Evolutionary conservation across 805 yeast species (phyloP), one percentile per base, ranked within the genome.

Genomic region (Nakazawaea sp.): DNA sequence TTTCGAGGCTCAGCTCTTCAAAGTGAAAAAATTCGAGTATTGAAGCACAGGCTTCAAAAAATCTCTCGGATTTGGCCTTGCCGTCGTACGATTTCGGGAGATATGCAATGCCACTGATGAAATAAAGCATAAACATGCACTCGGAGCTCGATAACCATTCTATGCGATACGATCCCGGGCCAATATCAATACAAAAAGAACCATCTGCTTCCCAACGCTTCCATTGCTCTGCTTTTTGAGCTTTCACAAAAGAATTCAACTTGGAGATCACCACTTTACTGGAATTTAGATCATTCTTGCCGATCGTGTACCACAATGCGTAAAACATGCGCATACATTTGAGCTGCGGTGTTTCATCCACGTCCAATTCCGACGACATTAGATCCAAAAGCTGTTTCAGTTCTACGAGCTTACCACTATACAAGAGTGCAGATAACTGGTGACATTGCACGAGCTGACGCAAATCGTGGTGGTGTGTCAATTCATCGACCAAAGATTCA

Each of bases 81-180:
- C 57, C 58, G 32, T 57, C 59, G 48, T 62, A 52, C 1, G 64
- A 50, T 27, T 61, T 66, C 12, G 49, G 47, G 16, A 68, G 42
- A 23, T 62, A 59, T 5, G 60, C 49, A 5, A 70, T 47, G 2
- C 71, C 76, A 26, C 66, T 59, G n/a, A 63, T 46, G 30, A 67
- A 61, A 44, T 66, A 68, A 17, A 66, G 53, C 30, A 60, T 37
- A 16, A 66, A 54, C 7, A 61, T 58, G 46, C 65, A 67, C 39
- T 70, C 74, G 29, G 61, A 64, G 4, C 66, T 55, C 11, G 60
- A 55, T 10, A 70, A 38, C 75, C 77, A 71, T 15, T 49, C 48
- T 2, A 67, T 45, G 19, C 12, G 5, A 7, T 15, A 4, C 18
- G 13, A 13, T 6, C 12, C 10, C 29, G n/a, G 6, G 13, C n/a